Evolutionary conservation across 192 early-diverging fungal species (phyloP), one percentile per base, ranked within the genome.

Genomic region (Backusella macrospora): DNA sequence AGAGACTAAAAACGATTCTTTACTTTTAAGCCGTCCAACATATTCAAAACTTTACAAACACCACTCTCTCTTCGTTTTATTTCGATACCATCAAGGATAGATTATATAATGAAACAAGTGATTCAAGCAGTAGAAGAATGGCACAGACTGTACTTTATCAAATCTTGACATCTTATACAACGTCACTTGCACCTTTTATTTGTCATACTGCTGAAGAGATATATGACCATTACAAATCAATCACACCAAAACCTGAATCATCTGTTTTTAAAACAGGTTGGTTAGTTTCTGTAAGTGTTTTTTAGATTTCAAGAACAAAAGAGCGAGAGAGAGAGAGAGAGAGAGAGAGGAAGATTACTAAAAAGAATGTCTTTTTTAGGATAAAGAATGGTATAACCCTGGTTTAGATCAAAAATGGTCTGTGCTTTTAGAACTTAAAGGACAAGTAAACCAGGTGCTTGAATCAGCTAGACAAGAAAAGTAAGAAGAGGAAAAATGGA

Each of bases 51-150:
- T 92, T 94, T 68, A 89, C 88, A 68, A 91, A 86, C 68, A 81
- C 81, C 7, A 77, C 82, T 7, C 80, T 93, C 12, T 94, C 93
- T 21, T 86, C 92, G 4, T 91, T 93, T 69, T 94, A 94, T 80
- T 89, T 93, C 86, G 92, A 94, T 65, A 83, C 91, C 5, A 86
- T 91, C 77, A 94, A 94, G 79, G 93, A 94, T 73, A 82, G 89
- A 39, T 82, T 94, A 5, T 94, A 94, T 55, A 89, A 88, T 23
- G 84, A 89, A 52, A 55, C 76, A 21, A 38, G 70, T 18, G 74
- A 21, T 78, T 85, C 44, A 9, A 18, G 72, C 0, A 65, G 80
- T 45, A 86, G 93, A 64, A 82, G 84, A n/a, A 89, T 85, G 16
- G 85, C 88, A 42, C 91, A 92, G 72, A 86, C 89, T 0, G 88